Conservation (phyloP, 306 rosid species). For the Castanopsis chinensis region DNA sequence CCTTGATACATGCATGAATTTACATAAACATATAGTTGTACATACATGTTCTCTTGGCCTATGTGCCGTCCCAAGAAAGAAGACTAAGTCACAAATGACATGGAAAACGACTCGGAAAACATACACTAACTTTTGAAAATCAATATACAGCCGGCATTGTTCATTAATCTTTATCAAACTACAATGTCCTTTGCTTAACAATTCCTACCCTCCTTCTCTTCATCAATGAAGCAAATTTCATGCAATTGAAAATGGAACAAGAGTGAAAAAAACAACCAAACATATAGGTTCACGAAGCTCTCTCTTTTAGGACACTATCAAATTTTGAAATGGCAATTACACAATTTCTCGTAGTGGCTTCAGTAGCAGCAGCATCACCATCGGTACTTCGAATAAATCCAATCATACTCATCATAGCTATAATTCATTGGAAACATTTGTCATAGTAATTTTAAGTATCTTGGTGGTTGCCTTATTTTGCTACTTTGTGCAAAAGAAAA, state of each 20-base stretch:
- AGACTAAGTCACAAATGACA: slow-evolving; percentile 13
- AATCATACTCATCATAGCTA: background rate
- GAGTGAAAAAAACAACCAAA: background rate
- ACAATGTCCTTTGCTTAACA: background rate
- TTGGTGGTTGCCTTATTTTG: slow-evolving; percentile 30
- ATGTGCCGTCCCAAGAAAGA: slow-evolving; percentile 42
- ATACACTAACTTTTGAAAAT: background rate
- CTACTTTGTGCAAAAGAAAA: slow-evolving; percentile 39
- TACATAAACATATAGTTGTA: background rate
- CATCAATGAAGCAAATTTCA: background rate
- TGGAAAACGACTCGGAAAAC: background rate
- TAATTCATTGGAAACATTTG: slow-evolving; percentile 26
- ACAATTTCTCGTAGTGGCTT: slow-evolving; percentile 8
- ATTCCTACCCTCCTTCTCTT: background rate
- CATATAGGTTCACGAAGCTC: background rate
- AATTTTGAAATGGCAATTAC: slow-evolving; percentile 24
- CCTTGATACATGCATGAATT: background rate
- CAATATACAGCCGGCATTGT: background rate
- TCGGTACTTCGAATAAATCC: no score
- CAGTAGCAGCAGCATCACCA: slow-evolving; percentile 16
- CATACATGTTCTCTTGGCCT: slow-evolving; percentile 20
- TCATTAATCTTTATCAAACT: background rate
- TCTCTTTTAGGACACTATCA: background rate
- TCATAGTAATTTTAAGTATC: slow-evolving; percentile 44
- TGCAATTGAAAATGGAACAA: background rate